Base-by-base conservation (phyloP, 352 stramenopile species). In the Pseudoperonospora humuli region DNA sequence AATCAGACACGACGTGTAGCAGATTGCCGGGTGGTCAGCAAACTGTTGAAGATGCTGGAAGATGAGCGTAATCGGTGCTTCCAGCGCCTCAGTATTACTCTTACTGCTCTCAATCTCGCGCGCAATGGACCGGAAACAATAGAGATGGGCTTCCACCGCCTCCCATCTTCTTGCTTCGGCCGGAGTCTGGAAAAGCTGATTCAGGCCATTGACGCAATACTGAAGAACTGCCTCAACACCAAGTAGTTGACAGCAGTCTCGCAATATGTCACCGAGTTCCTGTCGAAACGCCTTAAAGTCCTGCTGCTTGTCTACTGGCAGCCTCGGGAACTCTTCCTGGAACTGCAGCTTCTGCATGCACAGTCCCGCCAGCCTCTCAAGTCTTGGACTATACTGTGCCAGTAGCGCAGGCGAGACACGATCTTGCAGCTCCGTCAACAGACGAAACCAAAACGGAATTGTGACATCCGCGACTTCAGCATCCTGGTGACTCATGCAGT, bases 281-380 rank as follows among this genome's bases (percentile, higher is more conserved):
- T 85, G 70, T n/a, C 81, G 74, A 24, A 91, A 93, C 0, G 54
- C 59, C 51, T 91, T 91, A 50, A 91, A 87, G 43, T 93, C 76
- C 39, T 85, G 73, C 29, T 85, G 65, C 40, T 86, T 88, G 52
- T 93, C 81, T 6, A 15, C 28, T 1, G 78, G 78, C 3, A 91
- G 52, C 15, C 40, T 52, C 1, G 61, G 66, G 37, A 93, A 93
- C 4, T 74, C 69, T 5, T 84, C 68, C 19, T 58, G 50, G 25
- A 93, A 93, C 35, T 86, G 78, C 33, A 93, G 45, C 39, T 87
- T 89, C 24, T 84, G 64, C 81, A 91, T 91, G 41, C 76, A 91
- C 21, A 87, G 65, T 23, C 47, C 64, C 0, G 78, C 67, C 4
- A 93, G 45, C 0, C 76, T 67, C 15, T 83, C 61, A 13, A 93